Evolutionary conservation across 495 filamentous ascomycete species (phyloP).

Genomic region (Delitschia confertaspora): DNA sequence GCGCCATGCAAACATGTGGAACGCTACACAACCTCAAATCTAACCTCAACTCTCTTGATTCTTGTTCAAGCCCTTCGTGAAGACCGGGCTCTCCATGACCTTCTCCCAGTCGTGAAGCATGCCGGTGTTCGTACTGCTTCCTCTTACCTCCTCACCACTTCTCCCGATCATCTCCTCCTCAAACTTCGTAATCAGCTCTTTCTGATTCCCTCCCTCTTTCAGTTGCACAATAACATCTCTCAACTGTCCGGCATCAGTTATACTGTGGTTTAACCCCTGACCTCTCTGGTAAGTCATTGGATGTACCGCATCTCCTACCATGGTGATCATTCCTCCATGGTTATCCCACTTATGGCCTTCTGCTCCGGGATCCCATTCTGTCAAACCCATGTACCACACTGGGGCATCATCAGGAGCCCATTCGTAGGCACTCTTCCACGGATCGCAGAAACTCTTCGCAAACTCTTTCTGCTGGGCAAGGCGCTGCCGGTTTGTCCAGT

Average conservation of each 20-base stretch:
- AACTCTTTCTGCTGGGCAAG: slow-evolving; percentile 21
- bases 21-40: no score
- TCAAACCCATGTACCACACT: slow-evolving; percentile 22
- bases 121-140: slow-evolving; percentile 30
- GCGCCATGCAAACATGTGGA: no score
- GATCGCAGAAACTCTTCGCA: slow-evolving; percentile 22
- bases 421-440: slow-evolving; percentile 25
- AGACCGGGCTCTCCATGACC: slow-evolving; percentile 21
- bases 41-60: no score
- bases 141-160: slow-evolving; percentile 29
- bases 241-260: slow-evolving; percentile 38
- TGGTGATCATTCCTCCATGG: slow-evolving; percentile 37
- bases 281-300: slow-evolving; percentile 45
- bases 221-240: slow-evolving; percentile 27
- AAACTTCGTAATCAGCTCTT: slow-evolving; percentile 24
- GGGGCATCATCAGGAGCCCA: slow-evolving; percentile 20
- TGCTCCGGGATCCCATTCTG: slow-evolving; percentile 25
- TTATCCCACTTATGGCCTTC: slow-evolving; percentile 37
- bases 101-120: slow-evolving; percentile 37
- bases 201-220: slow-evolving; percentile 15
- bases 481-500: slow-evolving; percentile 23
- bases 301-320: slow-evolving; percentile 47
- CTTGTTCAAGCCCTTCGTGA: slow-evolving; percentile 22
- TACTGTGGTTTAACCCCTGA: slow-evolving; percentile 43
- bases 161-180: slow-evolving; percentile 35